Evolutionary conservation across 2,329 filamentous ascomycete species (phyloP).

Genomic region (Stagonosporopsis rhizophila): DNA sequence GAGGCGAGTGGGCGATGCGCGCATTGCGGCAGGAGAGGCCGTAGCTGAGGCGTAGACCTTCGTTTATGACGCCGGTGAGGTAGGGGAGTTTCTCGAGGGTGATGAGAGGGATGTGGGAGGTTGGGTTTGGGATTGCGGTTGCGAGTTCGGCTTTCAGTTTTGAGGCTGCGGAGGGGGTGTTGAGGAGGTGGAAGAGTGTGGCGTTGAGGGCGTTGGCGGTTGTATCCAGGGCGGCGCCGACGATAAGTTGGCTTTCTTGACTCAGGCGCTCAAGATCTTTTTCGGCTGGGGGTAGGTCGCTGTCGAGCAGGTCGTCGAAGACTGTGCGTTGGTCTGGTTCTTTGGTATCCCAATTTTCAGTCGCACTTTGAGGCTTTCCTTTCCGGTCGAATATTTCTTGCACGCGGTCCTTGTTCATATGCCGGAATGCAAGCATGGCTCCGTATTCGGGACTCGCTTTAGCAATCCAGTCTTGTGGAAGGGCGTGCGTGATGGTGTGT

Average conservation of each 20-base stretch:
- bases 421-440: not conserved
- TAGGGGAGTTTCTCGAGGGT: conserved; percentile 35
- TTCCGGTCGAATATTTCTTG: not conserved
- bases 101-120: not conserved
- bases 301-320: conserved; percentile 4
- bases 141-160: conserved; percentile 28
- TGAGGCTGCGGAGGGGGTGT: not conserved
- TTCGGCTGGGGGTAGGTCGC: not conserved
- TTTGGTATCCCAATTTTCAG: not conserved
- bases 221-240: conserved; percentile 32
- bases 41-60: conserved; percentile 29
- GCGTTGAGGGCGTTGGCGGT: conserved; percentile 21
- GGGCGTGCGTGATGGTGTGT: not conserved
- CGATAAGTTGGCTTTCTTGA: conserved; percentile 2
- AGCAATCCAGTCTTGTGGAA: conserved; percentile 1
- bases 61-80: conserved; percentile 32
- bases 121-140: conserved; percentile 19
- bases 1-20: conserved; percentile 14
- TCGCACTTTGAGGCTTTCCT: not conserved
- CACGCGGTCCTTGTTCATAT: not conserved
- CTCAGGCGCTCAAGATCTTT: not conserved
- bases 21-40: not conserved
- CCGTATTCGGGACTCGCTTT: not conserved
- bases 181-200: conserved; percentile 28
- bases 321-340: not conserved